Evolutionary conservation across 768 basidiomycete species (phyloP).

Genomic region (Lactifluus piperatus): DNA sequence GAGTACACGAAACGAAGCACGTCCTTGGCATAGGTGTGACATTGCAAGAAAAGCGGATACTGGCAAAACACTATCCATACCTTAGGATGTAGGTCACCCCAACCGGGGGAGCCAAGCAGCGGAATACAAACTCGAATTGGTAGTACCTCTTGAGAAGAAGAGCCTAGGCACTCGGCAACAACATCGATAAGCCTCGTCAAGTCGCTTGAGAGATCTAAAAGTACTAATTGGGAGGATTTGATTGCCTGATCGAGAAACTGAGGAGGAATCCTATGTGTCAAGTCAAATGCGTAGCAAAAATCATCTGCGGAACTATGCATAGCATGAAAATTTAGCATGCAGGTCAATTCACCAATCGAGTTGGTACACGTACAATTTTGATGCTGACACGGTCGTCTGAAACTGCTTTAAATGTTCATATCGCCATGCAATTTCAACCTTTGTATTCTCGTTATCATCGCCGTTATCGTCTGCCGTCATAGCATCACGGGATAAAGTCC

Average conservation of each 20-base stretch:
- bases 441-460: constrained; percentile 33
- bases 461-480: constrained; percentile 35
- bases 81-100: constrained; percentile 54
- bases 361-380: constrained; percentile 37
- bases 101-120: constrained; percentile 35
- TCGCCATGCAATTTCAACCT: constrained; percentile 95
- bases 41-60: neutral
- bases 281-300: constrained; percentile 65
- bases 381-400: constrained; percentile 64
- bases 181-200: neutral
- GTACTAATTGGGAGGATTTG: constrained; percentile 10
- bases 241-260: constrained; percentile 30
- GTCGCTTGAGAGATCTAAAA: constrained; percentile 5
- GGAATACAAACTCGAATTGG: constrained; percentile 20
- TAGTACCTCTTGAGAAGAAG: constrained; percentile 13
- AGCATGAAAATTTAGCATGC: constrained; percentile 4
- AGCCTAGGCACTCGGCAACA: constrained; percentile 8
- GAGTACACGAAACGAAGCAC: constrained; percentile 65
- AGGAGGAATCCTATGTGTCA: constrained; percentile 53
- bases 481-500: constrained; percentile 16
- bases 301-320: constrained; percentile 41
- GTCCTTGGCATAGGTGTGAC: constrained; percentile 35
- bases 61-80: constrained; percentile 33
- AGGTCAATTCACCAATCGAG: neutral
- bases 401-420: constrained; percentile 93